Evolutionary conservation across 2,329 filamentous ascomycete genomes (phyloP).

Genomic region (Lasiodiplodia gonubiensis): DNA sequence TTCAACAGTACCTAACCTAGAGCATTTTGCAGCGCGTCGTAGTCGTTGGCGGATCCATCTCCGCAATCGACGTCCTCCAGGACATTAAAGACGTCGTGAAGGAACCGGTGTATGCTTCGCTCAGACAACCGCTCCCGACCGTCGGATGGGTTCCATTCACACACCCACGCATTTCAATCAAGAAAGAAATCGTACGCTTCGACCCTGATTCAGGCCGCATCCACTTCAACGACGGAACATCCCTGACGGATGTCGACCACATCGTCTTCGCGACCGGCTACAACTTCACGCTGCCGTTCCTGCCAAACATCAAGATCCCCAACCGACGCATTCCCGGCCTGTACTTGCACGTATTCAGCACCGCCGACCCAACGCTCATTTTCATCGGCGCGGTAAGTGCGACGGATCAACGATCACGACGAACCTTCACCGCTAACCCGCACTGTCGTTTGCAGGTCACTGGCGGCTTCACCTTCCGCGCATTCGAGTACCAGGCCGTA

Average conservation of each 20-base stretch:
- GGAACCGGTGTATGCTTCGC: conserved; percentile 30
- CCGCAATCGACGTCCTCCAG: conserved; percentile 30
- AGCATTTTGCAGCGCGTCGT: conserved; percentile 26
- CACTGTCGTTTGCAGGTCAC: background rate
- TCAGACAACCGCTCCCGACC: conserved; percentile 26
- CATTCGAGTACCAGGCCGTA: conserved; percentile 34
- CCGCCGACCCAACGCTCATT: conserved; percentile 29
- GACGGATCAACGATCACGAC: too few relatives aligned
- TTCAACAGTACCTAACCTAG: background rate
- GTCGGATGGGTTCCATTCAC: conserved; percentile 29
- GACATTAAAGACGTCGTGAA: conserved; percentile 29
- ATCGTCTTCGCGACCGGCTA: conserved; percentile 32
- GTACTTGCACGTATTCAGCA: conserved; percentile 33
- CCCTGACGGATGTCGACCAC: conserved; percentile 29
- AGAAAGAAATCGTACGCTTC: conserved; percentile 27
- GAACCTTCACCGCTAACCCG: too few relatives aligned
- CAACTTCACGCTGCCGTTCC: conserved; percentile 30
- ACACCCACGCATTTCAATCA: conserved; percentile 29
- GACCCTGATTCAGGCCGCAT: conserved; percentile 23
- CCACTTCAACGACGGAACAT: conserved; percentile 30
- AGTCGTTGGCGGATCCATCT: conserved; percentile 31
- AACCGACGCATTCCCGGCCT: conserved; percentile 29
- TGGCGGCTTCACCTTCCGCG: conserved; percentile 30
- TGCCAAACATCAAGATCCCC: conserved; percentile 28
- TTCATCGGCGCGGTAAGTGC: conserved; percentile 27